These are phyloP conservation scores for Parafenestella ontariensis DNA, from an alignment of 2,329 filamentous ascomycete species.

Conservation along the genomic window DNA sequence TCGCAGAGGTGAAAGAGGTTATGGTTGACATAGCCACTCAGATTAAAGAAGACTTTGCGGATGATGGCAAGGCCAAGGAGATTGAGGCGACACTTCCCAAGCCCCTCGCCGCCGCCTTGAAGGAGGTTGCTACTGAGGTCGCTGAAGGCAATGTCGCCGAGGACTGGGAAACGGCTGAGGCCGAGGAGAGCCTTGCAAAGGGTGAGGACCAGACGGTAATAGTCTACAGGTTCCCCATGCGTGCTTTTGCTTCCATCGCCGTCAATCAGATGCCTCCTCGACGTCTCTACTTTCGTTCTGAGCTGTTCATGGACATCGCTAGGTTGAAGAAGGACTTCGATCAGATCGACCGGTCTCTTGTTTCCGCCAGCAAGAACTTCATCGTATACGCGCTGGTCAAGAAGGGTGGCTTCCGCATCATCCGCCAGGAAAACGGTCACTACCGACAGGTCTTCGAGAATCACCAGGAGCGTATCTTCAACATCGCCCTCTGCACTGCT, in stretches of 20 bases:
- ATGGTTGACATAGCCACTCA: slow-evolving; percentile 59
- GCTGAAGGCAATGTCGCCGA: slow-evolving; percentile 70
- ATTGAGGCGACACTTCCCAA: slow-evolving; percentile 63
- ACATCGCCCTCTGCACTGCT: slow-evolving; percentile 79
- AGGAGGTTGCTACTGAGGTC: slow-evolving; percentile 65
- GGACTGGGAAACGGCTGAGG: slow-evolving; percentile 88
- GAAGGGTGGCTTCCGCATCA: slow-evolving; percentile 89
- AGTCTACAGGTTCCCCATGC: slow-evolving; percentile 96
- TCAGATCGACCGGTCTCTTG: slow-evolving; percentile 92
- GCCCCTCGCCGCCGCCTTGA: slow-evolving; percentile 62
- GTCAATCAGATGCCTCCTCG: slow-evolving; percentile 65
- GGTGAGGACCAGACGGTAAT: slow-evolving; percentile 73
- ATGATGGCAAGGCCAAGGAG: slow-evolving; percentile 60
- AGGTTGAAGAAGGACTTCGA: slow-evolving; percentile 97
- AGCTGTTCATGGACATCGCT: slow-evolving; percentile 89
- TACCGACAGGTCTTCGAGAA: slow-evolving; percentile 92
- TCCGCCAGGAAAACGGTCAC: slow-evolving; percentile 90
- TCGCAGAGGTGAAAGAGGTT: slow-evolving; percentile 62
- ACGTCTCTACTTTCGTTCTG: slow-evolving; percentile 72
- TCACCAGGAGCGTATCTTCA: slow-evolving; percentile 93
- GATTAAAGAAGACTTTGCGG: slow-evolving; percentile 57
- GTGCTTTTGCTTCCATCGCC: slow-evolving; percentile 90
- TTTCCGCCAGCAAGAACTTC: slow-evolving; percentile 86
- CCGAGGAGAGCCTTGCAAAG: slow-evolving; percentile 71
- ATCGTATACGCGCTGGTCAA: slow-evolving; percentile 96